Base-by-base conservation (phyloP, 164 flowering plant genomes). In the Stephania japonica region DNA sequence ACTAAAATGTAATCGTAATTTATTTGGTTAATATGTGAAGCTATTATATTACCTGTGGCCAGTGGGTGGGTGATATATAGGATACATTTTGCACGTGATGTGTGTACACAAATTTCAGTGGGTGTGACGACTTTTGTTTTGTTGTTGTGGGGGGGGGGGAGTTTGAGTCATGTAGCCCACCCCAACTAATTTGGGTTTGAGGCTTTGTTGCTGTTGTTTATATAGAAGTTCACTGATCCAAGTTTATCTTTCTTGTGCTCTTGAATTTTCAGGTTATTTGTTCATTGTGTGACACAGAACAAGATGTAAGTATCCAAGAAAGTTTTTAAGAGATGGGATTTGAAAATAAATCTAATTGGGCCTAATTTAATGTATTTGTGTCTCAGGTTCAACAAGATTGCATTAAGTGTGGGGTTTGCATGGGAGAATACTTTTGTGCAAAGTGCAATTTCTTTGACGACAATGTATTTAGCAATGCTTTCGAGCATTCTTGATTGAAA, bases 401-500 rank as follows among this genome's bases (percentile, higher is more conserved):
- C 84, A 77, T 79, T 6, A 85, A 79, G 64, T 92, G 98, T 82
- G 98, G 96, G 26, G 90, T 90, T 73, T 89, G 90, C 75, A 83
- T 92, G 93, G 98, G 97, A 18, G 83, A 85, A 73, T 94, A 92
- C 83, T 92, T 83, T 38, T 94, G 98, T 72, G 73, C 80, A 32
- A 85, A 73, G 69, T 94, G 98, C 91, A 94, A 91, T 43, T 90
- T 91, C 82, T 94, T 86, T 38, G 98, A 94, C 71, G 97, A 94
- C 78, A 88, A 90, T 84, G 97, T 94, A 86, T 32, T 32, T 32
- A 32, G 38, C 38, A 32, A 81, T 80, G 67, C 26, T 76, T 61
- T 8, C 0, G 25, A 41, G 25, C 8, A 32, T 1, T 50, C 41
- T 73, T 10, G n/a, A 41, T n/a, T 6, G 13, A 38, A 47, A 47